Evolutionary conservation across 2,329 filamentous ascomycete species (phyloP).

Genomic region (Pseudogymnoascus sp.): DNA sequence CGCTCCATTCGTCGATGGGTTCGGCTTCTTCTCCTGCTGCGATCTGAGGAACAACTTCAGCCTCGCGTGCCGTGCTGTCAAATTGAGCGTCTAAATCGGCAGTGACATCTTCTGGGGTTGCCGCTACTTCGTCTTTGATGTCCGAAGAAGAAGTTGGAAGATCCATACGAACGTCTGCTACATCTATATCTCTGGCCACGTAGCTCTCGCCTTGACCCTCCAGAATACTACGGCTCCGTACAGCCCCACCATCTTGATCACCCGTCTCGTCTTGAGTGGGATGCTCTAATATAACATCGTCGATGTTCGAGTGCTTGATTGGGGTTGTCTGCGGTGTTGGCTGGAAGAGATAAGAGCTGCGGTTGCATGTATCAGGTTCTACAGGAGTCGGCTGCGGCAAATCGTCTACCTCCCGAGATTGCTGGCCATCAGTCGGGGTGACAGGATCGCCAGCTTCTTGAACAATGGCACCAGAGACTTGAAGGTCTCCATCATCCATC

Average conservation of each 20-base stretch:
- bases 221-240: neutral
- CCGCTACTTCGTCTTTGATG: neutral
- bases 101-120: neutral
- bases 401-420: slow-evolving; percentile 12
- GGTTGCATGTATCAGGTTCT: slow-evolving; percentile 36
- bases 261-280: slow-evolving; percentile 11
- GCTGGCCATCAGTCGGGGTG: neutral
- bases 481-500: neutral
- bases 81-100: neutral
- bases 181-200: neutral
- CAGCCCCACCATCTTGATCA: neutral
- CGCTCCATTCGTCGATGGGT: neutral
- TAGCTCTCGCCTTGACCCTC: neutral
- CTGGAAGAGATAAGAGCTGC: slow-evolving; percentile 36
- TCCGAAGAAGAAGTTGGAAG: neutral
- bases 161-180: neutral
- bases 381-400: slow-evolving; percentile 32
- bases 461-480: neutral
- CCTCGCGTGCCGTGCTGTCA: neutral
- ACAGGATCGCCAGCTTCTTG: neutral
- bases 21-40: neutral
- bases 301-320: neutral
- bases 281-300: neutral
- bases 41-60: neutral
- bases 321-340: slow-evolving; percentile 29